Conservation (phyloP, 1,139 yeast genomes). For the Lodderomyces theae region DNA sequence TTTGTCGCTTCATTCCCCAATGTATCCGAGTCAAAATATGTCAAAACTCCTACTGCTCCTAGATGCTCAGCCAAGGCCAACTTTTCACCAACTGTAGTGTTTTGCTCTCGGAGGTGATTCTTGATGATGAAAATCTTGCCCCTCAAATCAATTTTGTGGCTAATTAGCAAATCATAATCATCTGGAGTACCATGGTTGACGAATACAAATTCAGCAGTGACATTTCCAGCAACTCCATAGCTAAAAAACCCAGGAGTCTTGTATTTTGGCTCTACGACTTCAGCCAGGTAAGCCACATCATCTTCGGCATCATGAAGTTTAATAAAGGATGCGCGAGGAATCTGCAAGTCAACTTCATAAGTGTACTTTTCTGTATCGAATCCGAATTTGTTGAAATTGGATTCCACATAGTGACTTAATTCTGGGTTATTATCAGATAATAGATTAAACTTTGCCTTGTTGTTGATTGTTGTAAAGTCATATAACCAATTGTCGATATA, state of each 20-base stretch:
- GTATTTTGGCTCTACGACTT: constrained; percentile 25
- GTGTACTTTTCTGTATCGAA: constrained; percentile 21
- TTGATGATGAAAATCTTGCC: constrained; percentile 34
- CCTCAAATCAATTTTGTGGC: constrained; percentile 20
- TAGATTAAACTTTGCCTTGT: constrained; percentile 21
- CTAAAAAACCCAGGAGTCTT: constrained; percentile 39
- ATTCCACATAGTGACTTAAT: constrained; percentile 25
- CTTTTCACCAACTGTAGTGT: constrained; percentile 25
- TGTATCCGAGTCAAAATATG: constrained; percentile 18
- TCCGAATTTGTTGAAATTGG: constrained; percentile 28
- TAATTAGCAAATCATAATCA: constrained; percentile 26
- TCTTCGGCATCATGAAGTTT: constrained; percentile 24
- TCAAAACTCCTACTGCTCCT: constrained; percentile 32
- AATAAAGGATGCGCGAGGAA: constrained; percentile 27
- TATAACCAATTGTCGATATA: constrained; percentile 26
- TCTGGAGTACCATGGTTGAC: constrained; percentile 30
- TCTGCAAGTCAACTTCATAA: constrained; percentile 19
- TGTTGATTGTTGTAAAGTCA: constrained; percentile 22
- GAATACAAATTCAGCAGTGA: constrained; percentile 26
- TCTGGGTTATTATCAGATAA: constrained; percentile 27
- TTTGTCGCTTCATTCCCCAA: constrained; percentile 6
- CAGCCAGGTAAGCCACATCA: constrained; percentile 25
- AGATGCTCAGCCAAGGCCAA: constrained; percentile 25
- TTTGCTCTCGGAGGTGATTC: constrained; percentile 12
- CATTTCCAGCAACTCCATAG: constrained; percentile 29